These are phyloP conservation scores for Akanthomyces dipterigenus DNA, from an alignment of 2,329 filamentous ascomycete species.

Conservation along the genomic window DNA sequence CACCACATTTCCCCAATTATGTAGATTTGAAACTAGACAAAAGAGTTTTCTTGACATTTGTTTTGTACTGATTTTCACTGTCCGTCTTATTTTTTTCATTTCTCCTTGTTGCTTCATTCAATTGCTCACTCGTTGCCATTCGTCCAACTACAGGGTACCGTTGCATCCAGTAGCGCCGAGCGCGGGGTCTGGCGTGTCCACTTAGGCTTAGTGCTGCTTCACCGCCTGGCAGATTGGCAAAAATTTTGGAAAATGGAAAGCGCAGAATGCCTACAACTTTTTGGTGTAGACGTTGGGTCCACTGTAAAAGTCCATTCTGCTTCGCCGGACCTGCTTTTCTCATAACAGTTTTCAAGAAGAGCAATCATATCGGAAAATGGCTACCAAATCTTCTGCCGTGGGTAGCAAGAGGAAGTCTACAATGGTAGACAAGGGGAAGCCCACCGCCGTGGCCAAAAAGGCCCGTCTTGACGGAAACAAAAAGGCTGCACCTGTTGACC, in stretches of 20 bases:
- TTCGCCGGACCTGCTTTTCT: constrained; percentile 5
- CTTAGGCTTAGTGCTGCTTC: constrained; percentile 17
- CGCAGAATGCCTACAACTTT: neutral
- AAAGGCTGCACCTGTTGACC: constrained; percentile 22
- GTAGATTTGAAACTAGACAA: no score
- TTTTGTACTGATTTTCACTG: no score
- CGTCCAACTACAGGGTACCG: no score
- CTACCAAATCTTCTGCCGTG: constrained; percentile 37
- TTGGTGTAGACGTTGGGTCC: neutral
- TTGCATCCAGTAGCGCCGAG: constrained; percentile 9
- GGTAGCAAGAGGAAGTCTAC: constrained; percentile 53
- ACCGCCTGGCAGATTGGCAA: constrained; percentile 30
- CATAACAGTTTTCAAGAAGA: constrained; percentile 1
- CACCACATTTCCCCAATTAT: no score
- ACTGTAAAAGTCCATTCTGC: constrained; percentile 1
- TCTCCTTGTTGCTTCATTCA: no score
- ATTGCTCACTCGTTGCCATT: no score
- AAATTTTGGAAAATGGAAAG: constrained; percentile 17
- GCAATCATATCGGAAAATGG: constrained; percentile 32
- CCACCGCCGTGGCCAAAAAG: constrained; percentile 44
- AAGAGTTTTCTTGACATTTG: no score
- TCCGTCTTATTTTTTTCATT: no score
- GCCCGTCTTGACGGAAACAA: constrained; percentile 33
- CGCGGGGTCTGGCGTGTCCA: constrained; percentile 11
- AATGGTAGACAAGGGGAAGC: constrained; percentile 35